These are phyloP conservation scores for Lichtheimia hyalospora DNA, from an alignment of 371 early-diverging fungal species.

Conservation along the genomic window DNA sequence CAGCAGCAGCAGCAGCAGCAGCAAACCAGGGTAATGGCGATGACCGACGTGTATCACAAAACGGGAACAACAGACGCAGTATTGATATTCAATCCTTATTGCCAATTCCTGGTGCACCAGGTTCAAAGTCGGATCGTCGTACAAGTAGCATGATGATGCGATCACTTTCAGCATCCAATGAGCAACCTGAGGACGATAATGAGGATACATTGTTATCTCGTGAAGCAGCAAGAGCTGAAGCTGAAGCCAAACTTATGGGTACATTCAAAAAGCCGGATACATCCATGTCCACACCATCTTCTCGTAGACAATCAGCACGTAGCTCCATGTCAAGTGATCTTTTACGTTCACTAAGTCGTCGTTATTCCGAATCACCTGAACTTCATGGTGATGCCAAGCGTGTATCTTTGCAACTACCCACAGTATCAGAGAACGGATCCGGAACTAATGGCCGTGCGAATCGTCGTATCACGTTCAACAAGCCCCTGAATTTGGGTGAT, in stretches of 20 bases:
- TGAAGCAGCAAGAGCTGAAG: slow-evolving; percentile 35
- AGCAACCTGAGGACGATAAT: slow-evolving; percentile 7
- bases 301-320: background rate
- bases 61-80: slow-evolving; percentile 15
- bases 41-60: slow-evolving; percentile 18
- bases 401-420: slow-evolving; percentile 25
- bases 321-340: background rate
- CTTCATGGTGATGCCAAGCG: slow-evolving; percentile 16
- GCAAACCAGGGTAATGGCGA: slow-evolving; percentile 16
- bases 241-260: slow-evolving; percentile 40
- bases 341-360: slow-evolving; percentile 4
- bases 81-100: slow-evolving; percentile 17
- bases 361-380: slow-evolving; percentile 33
- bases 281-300: slow-evolving; percentile 8
- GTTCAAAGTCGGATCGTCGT: slow-evolving; percentile 12
- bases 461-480: slow-evolving; percentile 29
- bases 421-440: slow-evolving; percentile 24
- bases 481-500: slow-evolving; percentile 25
- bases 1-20: slow-evolving; percentile 16
- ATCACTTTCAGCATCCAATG: slow-evolving; percentile 18
- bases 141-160: slow-evolving; percentile 10
- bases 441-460: slow-evolving; percentile 5
- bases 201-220: slow-evolving; percentile 18
- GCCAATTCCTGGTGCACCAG: slow-evolving; percentile 8
- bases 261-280: slow-evolving; percentile 15